Evolutionary conservation across 2,329 filamentous ascomycete species (phyloP), one percentile per base, ranked within the genome.

Genomic region (Hortaea werneckii): DNA sequence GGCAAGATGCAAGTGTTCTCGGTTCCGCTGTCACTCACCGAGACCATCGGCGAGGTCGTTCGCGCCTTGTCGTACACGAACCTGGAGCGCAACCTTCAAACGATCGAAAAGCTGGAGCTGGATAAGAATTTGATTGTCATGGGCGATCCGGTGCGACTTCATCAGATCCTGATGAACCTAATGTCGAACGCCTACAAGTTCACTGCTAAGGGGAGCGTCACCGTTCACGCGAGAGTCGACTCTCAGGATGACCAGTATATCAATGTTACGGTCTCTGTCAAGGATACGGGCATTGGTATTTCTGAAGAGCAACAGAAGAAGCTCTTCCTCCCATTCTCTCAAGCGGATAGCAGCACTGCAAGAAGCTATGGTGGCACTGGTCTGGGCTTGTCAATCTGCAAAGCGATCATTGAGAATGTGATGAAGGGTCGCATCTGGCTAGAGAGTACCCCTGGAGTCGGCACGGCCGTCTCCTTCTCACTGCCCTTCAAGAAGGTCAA

Each of bases 131-230:
- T 79, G 46, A 64, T 72, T 5, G 71, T 75, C 7, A 67, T 74
- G 63, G 71, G 71, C 7, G 72, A 75, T 50, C 71, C 71, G 2
- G 69, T 74, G 2, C 64, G 71, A n/a, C 55, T 74, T 4, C 71
- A 74, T 50, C 71, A 74, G 48, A 71, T 74, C 34, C 54, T 74
- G 29, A 85, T 86, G 54, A 95, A 95, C 58, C 75, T 95, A 27
- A 84, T 95, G 38, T 85, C 85, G 51, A 95, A 95, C 69, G 90
- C 85, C 59, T 83, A 95, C 65, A 95, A 95, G 62, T 95, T 95
- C 61, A 95, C 89, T 0, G 85, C 89, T 47, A 77, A 83, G 47
- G 89, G 89, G 0, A 85, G 83, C 0, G 85, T 95, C 48, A 94
- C 86, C 0, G 87, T 95, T 43, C 81, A 81, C 40, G 86, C 87